A percentile compares a stretch with the other conserved stretches of the same genome.
These are phyloP conservation scores for Deinandra increscens DNA, from an alignment of 129 eudicot genomes.

Conservation along the genomic window DNA sequence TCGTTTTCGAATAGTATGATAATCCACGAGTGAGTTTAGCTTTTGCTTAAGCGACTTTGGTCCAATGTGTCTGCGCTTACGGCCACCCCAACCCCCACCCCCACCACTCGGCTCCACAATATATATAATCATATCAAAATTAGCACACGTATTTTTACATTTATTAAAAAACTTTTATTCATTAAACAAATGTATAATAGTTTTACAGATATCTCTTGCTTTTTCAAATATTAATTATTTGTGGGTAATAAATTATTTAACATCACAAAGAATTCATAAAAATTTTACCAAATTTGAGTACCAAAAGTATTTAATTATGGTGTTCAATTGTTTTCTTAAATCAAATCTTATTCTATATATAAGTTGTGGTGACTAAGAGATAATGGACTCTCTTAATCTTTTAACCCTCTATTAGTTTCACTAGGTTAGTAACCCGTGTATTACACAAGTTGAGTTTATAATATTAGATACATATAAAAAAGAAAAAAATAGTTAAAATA, in stretches of 20 bases:
- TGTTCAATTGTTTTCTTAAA: no score
- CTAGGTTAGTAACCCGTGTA: no score
- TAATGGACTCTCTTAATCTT: no score
- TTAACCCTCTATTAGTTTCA: no score
- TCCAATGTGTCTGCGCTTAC: slow-evolving; percentile 30
- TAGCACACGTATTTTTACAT: not conserved
- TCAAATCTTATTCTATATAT: no score
- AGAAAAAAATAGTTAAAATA: no score
- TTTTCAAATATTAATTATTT: not conserved
- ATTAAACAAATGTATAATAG: not conserved
- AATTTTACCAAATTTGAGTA: not conserved
- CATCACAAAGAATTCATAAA: not conserved
- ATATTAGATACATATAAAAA: no score
- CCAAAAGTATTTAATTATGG: no score
- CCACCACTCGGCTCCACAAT: slow-evolving; percentile 16
- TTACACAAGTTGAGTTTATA: no score
- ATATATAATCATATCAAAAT: slow-evolving; percentile 16
- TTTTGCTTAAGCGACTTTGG: slow-evolving; percentile 27
- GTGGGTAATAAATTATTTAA: not conserved
- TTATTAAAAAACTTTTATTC: not conserved
- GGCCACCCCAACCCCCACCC: slow-evolving; percentile 19
- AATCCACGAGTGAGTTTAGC: slow-evolving; percentile 13
- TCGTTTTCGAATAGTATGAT: slow-evolving; percentile 24
- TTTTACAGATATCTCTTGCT: not conserved
- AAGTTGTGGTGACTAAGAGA: no score